Evolutionary conservation across 257 asterid genomes (phyloP), one percentile per base, ranked within the genome.

Genomic region (Solanum boliviense): DNA sequence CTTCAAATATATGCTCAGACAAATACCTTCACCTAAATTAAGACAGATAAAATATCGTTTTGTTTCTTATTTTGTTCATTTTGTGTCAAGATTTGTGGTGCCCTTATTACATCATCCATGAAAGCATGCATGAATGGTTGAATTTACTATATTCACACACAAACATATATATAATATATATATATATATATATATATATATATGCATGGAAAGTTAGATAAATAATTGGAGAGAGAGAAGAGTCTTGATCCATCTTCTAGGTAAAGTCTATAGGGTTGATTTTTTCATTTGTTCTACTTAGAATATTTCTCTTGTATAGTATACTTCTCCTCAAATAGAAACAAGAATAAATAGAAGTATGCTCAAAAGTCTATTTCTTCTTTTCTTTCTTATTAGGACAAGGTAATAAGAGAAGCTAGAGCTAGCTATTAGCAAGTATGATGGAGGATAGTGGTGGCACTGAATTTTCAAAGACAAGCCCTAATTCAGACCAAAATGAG

Each of bases 391-490:
- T 13, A 21, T 12, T 65, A 38, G 87, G 35, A 46, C 71, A 83
- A 83, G 29, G 12, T 83, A 34, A 29, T 32, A 83, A 84, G 86
- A 44, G 65, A 41, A 79, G 84, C 7, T 41, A 25, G 62, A 78
- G 62, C 62, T 78, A 78, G 38, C 67, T 79, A 78, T 41, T 78
- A 41, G 8, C 36, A 78, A 46, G 65, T 25, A 16, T 76, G 20
- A 90, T 93, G 95, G 94, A 89, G 58, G 92, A 89, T 35, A 92
- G 91, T 83, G 91, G 91, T 34, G 96, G 88, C 31, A 91, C 91
- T 20, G 94, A 88, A 41, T 88, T 92, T 86, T 84, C 78, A 9
- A 81, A 87, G 5, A 91, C 91, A 86, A 88, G 78, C 25, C 88
- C 92, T 91, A 89, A 88, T 84, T 90, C 38, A 6, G 85, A 91